Base-by-base conservation (phyloP, 192 early-diverging fungal species). In the Entophlyctis luteolus region DNA sequence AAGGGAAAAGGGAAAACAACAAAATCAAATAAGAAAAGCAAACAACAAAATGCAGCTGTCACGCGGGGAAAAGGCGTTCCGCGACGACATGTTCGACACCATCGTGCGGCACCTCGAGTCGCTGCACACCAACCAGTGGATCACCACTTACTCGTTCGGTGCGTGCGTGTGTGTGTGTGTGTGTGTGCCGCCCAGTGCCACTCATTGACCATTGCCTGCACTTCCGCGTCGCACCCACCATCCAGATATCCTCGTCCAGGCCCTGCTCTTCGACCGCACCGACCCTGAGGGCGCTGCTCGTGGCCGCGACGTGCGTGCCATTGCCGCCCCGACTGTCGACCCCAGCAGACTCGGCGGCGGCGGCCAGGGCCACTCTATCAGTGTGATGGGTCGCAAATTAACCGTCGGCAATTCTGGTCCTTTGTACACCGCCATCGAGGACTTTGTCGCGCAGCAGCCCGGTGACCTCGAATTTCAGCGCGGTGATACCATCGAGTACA, bases 61-160 rank as follows among this genome's bases (percentile, higher is more conserved):
- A 6, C 63, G 63, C 33, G 63, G 63, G 12, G 63, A 66, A 28
- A 52, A 66, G 55, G 63, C 63, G 14, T 66, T 23, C 63, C 63
- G 63, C 18, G 52, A 66, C 35, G 63, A 55, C 29, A 48, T 55
- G 14, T 66, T 52, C 34, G 63, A 55, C 31, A 18, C 16, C 2
- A 49, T 63, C 6, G 46, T 63, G n/a, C 60, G 46, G 46, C 29
- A 54, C 50, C 37, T 66, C 20, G 50, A 66, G 32, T 39, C 33
- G 18, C 50, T 54, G 37, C 48, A 54, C 27, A 34, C 33, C 49
- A 52, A 66, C 48, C 49, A 54, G 20, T 66, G 63, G 63, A 66
- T 66, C 32, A 66, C 50, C 28, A 66, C 63, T 22, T 52, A 55
- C 20, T 66, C 63, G 18, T 66, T 54, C 33, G 63, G 63, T 66